phyloP scores from a whole-genome alignment of 768 basidiomycete genomes.

The Auriscalpium orientale region DNA sequence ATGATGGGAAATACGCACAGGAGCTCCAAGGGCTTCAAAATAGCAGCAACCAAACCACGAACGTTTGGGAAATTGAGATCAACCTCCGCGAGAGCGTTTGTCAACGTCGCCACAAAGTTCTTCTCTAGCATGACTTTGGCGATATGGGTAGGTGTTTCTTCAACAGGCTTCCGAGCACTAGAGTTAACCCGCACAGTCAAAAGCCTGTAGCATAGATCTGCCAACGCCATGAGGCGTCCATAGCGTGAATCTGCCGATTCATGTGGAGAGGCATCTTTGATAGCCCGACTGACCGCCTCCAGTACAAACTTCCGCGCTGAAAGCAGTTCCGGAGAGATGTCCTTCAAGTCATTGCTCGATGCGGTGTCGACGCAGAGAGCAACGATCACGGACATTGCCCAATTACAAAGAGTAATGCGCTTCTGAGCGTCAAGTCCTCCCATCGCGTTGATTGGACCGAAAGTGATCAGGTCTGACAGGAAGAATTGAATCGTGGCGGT shows the following conservation, averaged over 20 bases:
- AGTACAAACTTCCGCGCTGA: constrained; percentile 89
- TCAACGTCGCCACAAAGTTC: constrained; percentile 85
- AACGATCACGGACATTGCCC: constrained; percentile 85
- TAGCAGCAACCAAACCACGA: constrained; percentile 74
- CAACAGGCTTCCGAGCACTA: constrained; percentile 43
- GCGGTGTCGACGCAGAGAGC: constrained; percentile 88
- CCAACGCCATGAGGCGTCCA: constrained; percentile 78
- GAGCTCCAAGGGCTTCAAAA: constrained; percentile 83
- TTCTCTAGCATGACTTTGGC: constrained; percentile 99
- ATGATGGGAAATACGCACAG: constrained; percentile 46
- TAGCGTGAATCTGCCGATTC: constrained; percentile 68
- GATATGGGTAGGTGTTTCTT: constrained; percentile 80
- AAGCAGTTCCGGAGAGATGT: constrained; percentile 69
- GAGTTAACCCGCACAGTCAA: constrained; percentile 69
- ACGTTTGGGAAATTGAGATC: constrained; percentile 95
- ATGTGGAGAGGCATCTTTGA: constrained; percentile 65
- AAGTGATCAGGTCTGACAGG: constrained; percentile 75
- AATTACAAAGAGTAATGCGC: constrained; percentile 62
- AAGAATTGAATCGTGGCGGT: constrained; percentile 70
- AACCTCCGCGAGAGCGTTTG: constrained; percentile 81
- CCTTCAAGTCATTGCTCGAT: constrained; percentile 60
- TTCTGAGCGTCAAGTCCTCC: constrained; percentile 47
- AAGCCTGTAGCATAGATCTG: constrained; percentile 82
- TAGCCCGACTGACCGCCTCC: constrained; percentile 77
- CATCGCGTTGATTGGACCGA: constrained; percentile 61